Base-by-base conservation (phyloP, 306 rosid species). In the Cyamopsis tetragonoloba region DNA sequence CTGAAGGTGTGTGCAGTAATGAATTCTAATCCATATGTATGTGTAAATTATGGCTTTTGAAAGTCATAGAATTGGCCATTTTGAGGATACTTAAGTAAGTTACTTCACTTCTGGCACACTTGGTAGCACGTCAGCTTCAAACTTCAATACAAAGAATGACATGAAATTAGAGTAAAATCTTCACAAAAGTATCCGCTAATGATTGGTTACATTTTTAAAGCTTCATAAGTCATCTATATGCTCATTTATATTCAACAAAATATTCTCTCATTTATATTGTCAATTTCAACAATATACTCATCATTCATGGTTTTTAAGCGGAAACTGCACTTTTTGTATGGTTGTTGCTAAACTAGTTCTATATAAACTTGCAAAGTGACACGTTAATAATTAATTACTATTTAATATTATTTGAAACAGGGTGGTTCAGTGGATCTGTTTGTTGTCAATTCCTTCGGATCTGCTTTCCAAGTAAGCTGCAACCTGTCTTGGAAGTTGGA, bases 391-490 rank as follows among this genome's bases (percentile, higher is more conserved):
- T 38, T 51, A 31, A 64, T 56, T 63, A 53, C 56, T 42, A 56
- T 74, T 55, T 53, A 49, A 12, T 79, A 62, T 50, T 72, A 13
- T 74, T 72, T 77, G 59, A 58, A 81, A 73, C 88, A 91, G 97
- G 97, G 96, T 70, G 79, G 84, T 44, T 83, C 89, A 1, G 69
- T 88, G n/a, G 97, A 91, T 75, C 78, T 91, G 62, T 91, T 91
- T 81, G 91, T 88, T 27, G 95, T 91, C 66, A 91, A 88, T 88
- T 88, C 97, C 48, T 91, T 81, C 15, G 97, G 97, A 72, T 91
- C 96, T 71, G 96, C 91, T 64, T 91, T 83, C 84, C 96, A 91
- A 78, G 97, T 91, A 74, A 49, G 87, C 68, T 37, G 72, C 62
- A 38, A 51, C 27, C 42, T 17, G 41, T 75, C 46, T 17, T 42